Base-by-base conservation (phyloP, 371 early-diverging fungal species). In the Syncephalis plumigaleata region DNA sequence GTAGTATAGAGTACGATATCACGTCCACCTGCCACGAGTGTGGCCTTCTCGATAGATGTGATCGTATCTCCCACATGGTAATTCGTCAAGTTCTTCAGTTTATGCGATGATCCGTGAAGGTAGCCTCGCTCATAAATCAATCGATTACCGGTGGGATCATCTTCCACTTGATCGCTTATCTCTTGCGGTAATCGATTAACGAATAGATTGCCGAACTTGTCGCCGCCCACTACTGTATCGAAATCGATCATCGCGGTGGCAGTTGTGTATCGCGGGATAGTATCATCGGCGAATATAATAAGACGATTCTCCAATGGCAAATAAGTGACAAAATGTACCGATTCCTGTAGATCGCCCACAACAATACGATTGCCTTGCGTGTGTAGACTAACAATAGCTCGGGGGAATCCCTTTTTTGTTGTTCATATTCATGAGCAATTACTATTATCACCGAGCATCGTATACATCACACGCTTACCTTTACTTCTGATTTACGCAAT, bases 151-250 rank as follows among this genome's bases (percentile, higher is more conserved):
- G 87, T 77, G 1, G 84, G 80, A 50, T 92, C 97, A 36, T 86
- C 84, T 43, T 91, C 91, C 27, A 92, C 59, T 47, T 83, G 84
- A 39, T 77, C 66, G 23, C 71, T 71, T 8, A 67, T 55, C 15
- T 70, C 68, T 17, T 57, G 52, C 0, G 90, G 80, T 44, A 88
- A 59, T 36, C 96, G 77, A 47, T 77, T 55, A 11, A 88, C 79
- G 53, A 75, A 79, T 27, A 98, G 63, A 52, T 88, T 91, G 23
- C 98, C 98, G 70, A 96, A 96, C 63, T 92, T 91, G 71, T 98
- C 98, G 9, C 86, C 93, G 20, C 77, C 85, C 1, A 78, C 88
- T 0, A 91, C 72, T 3, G 98, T 95, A 53, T 94, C 87, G 53
- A 89, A 90, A 60, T 94, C 96, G 16, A 93, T 55, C 77, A 84